Percentiles rank a stretch among this genome's conserved stretches.
Evolutionary conservation across 2,329 filamentous ascomycete genomes (phyloP).

Genomic region (Waltergamsia citrina): DNA sequence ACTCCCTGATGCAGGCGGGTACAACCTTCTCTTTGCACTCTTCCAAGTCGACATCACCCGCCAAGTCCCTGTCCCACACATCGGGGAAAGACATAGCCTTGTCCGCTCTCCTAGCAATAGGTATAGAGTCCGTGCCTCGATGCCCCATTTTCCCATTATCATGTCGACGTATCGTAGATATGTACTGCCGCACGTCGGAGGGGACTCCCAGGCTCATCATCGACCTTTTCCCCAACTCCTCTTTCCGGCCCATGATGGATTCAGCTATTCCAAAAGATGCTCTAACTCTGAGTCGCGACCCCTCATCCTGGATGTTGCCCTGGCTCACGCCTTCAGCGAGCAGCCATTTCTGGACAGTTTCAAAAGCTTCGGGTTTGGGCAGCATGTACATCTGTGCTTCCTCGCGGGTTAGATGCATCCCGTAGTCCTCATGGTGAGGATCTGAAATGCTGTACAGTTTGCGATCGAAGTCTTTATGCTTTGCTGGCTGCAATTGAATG

Average conservation of each 20-base stretch:
- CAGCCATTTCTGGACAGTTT: slow-evolving; percentile 35
- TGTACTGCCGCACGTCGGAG: too few species aligned
- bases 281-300: too few species aligned
- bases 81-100: too few species aligned
- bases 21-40: slow-evolving; percentile 28
- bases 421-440: slow-evolving; percentile 34
- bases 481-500: slow-evolving; percentile 16
- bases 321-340: slow-evolving; percentile 23
- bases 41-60: slow-evolving; percentile 7
- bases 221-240: too few species aligned
- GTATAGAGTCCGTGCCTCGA: too few species aligned
- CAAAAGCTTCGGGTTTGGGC: slow-evolving; percentile 26
- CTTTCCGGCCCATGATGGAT: too few species aligned
- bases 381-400: slow-evolving; percentile 38
- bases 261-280: too few species aligned
- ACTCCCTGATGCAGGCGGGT: slow-evolving; percentile 30
- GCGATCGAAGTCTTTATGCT: slow-evolving; percentile 24
- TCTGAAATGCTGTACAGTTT: slow-evolving; percentile 38
- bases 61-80: too few species aligned
- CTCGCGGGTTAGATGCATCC: slow-evolving; percentile 35
- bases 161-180: too few species aligned
- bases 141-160: slow-evolving; percentile 3
- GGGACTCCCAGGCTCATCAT: too few species aligned
- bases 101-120: too few species aligned
- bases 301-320: slow-evolving; percentile 21